Base-by-base conservation (phyloP, 352 stramenopile species). In the Globisporangium splendens region DNA sequence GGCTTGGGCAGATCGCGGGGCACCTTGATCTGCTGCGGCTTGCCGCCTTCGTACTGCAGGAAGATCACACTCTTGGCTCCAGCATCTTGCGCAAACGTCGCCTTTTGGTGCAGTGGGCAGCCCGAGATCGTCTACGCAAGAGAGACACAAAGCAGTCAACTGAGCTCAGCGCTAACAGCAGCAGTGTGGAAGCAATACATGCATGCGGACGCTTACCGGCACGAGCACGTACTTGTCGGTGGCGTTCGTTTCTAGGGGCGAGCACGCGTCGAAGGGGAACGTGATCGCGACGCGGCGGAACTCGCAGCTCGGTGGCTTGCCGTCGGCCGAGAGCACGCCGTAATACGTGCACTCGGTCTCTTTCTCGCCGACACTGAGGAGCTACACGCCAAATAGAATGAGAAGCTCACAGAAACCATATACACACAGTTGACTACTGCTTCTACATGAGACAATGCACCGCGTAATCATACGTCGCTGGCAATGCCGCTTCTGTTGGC, bases 101-200 rank as follows among this genome's bases (percentile, higher is more conserved):
- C 80, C 44, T 91, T 90, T 39, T 91, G 80, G 42, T 91, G 77
- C 33, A 77, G 71, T 15, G 78, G 78, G 51, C 83, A 91, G 18
- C 73, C 69, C 14, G 63, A 56, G 14, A 85, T 62, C 24, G 56
- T 70, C 74, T 87, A 54, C 7, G 18, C 12, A 50, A 17, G n/a
- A 8, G 10, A 58, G 11, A 61, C 39, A 53, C n/a, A 63, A 17
- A 41, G 17, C 3, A 56, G 46, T 54, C 0, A 49, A 42, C 20
- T 49, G 52, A 56, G 35, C 21, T 13, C 22, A 21, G 13, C 6
- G 8, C 0, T n/a, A 10, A 14, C 4, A 20, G 47, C 20, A 43
- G 21, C 8, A 38, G 38, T 8, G 20, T 15, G 12, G n/a, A 47
- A 21, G 43, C 15, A 35, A 3, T 28, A 31, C 28, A 35, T 8